These are phyloP conservation scores for Ricinus communis DNA, from an alignment of 345 rosid species.

Conservation along the genomic window DNA sequence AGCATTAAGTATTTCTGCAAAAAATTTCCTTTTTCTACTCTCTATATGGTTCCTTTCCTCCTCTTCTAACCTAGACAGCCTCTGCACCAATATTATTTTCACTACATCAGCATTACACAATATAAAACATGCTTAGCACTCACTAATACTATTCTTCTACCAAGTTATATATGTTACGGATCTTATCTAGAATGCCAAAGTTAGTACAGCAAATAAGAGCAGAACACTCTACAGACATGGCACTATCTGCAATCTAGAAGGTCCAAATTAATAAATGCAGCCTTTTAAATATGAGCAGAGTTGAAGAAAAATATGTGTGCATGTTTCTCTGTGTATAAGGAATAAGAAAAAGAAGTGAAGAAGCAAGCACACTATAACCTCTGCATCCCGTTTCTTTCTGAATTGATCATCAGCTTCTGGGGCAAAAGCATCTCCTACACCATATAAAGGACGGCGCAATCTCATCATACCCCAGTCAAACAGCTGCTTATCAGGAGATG, in stretches of 20 bases:
- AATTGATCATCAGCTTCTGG: slow-evolving; percentile 85
- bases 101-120: slow-evolving; percentile 26
- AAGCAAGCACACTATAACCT: slow-evolving; percentile 44
- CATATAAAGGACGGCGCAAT: slow-evolving; percentile 69
- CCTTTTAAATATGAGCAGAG: not conserved
- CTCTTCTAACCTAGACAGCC: slow-evolving; percentile 80
- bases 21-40: slow-evolving; percentile 80
- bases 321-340: not conserved
- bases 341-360: not conserved
- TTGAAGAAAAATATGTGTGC: not conserved
- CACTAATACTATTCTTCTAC: not conserved
- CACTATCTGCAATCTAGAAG: slow-evolving; percentile 15
- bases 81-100: slow-evolving; percentile 45
- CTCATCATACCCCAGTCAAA: slow-evolving; percentile 99
- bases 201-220: not conserved
- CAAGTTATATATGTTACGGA: not conserved
- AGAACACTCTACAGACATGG: slow-evolving; percentile 2
- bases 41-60: slow-evolving; percentile 78
- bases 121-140: slow-evolving; percentile 1
- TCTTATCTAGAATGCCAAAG: not conserved
- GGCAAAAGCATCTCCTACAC: slow-evolving; percentile 88
- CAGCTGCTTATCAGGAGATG: slow-evolving; percentile 61
- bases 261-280: slow-evolving; percentile 12
- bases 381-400: slow-evolving; percentile 92
- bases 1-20: slow-evolving; percentile 82